These are phyloP conservation scores for Fusarium neocosmosporiellum DNA, from an alignment of 2,329 filamentous ascomycete genomes.

Conservation along the genomic window DNA sequence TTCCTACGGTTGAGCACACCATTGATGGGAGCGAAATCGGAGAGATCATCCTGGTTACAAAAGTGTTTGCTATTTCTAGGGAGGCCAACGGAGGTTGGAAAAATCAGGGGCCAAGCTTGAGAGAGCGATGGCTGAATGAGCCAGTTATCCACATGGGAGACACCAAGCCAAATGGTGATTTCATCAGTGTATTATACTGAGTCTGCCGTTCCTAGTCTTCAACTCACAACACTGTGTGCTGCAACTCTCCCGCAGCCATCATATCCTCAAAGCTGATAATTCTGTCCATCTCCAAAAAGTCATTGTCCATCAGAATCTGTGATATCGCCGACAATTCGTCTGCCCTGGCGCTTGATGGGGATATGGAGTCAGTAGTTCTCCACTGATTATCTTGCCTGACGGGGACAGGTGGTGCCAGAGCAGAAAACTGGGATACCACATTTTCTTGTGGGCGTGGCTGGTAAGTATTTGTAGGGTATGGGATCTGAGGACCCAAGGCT, in stretches of 20 bases:
- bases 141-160: neutral
- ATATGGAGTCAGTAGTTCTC: conserved; percentile 17
- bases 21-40: neutral
- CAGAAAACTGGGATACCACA: neutral
- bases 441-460: neutral
- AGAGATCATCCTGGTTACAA: neutral
- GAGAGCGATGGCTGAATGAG: neutral
- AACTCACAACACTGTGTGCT: neutral
- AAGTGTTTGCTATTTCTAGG: neutral
- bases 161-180: neutral
- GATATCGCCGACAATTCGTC: conserved; percentile 30
- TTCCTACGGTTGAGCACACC: conserved; percentile 3
- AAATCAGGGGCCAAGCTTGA: neutral
- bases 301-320: conserved; percentile 42
- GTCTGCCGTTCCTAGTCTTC: neutral
- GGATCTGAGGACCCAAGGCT: neutral
- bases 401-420: neutral
- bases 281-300: conserved; percentile 46
- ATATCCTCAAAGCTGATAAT: conserved; percentile 49
- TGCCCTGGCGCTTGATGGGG: conserved; percentile 8
- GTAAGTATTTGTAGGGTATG: neutral
- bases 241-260: conserved; percentile 33
- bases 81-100: neutral
- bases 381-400: neutral
- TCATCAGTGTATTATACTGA: neutral